phyloP scores from a whole-genome alignment of 1,284 basidiomycete species.

The Microbotryum saponariae region DNA sequence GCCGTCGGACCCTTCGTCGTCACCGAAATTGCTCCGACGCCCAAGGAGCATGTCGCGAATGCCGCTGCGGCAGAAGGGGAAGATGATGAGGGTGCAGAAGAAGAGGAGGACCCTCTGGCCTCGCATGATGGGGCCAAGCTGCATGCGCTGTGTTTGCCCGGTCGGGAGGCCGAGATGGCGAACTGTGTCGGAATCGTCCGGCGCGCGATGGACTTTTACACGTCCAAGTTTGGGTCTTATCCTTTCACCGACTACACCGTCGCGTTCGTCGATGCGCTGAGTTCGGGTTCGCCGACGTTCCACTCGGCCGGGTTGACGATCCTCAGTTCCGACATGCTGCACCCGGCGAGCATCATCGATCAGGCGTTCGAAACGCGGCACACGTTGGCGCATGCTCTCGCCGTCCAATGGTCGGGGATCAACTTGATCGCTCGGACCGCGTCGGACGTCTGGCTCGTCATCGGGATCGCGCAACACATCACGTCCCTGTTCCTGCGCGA shows the following conservation, averaged over 20 bases:
- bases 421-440: conserved; percentile 93
- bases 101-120: conserved; percentile 50
- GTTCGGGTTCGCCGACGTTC: conserved; percentile 67
- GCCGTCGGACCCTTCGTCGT: conserved; percentile 91
- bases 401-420: conserved; percentile 94
- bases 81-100: conserved; percentile 36
- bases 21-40: conserved; percentile 53
- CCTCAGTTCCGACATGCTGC: conserved; percentile 71
- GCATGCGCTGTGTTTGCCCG: conserved; percentile 87
- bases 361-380: conserved; percentile 88
- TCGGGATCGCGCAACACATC: conserved; percentile 85
- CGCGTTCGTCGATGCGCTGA: conserved; percentile 74
- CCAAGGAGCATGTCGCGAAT: conserved; percentile 17
- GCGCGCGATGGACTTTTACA: conserved; percentile 84
- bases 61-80: conserved; percentile 14
- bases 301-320: conserved; percentile 79
- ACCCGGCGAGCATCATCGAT: conserved; percentile 84
- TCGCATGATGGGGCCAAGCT: conserved; percentile 57
- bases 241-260: conserved; percentile 84
- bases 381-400: conserved; percentile 74
- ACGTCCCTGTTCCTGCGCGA: conserved; percentile 79
- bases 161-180: conserved; percentile 60
- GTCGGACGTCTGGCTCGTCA: conserved; percentile 92
- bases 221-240: conserved; percentile 88
- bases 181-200: conserved; percentile 69